Conservation (phyloP, 768 basidiomycete genomes). For the Zangia roseola region DNA sequence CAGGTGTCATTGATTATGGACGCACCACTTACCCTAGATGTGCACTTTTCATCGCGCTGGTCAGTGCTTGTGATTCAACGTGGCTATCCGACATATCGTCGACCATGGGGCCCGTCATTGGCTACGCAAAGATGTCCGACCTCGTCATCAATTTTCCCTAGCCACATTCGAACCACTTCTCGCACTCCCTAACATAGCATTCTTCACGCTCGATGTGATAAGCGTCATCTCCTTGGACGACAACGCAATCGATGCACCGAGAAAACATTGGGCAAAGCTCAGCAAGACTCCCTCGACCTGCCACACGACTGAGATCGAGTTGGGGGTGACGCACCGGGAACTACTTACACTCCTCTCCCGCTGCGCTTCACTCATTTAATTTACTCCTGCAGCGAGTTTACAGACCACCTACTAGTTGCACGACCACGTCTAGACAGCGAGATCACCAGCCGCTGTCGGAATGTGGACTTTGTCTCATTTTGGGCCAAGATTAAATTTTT, state of each 20-base stretch:
- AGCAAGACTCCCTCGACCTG: slow-evolving; percentile 14
- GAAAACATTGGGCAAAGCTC: slow-evolving; percentile 22
- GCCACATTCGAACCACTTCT: slow-evolving; percentile 22
- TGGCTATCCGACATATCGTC: slow-evolving; percentile 10
- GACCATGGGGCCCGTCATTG: background rate
- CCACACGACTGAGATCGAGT: slow-evolving; percentile 9
- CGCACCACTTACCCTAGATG: slow-evolving; percentile 13
- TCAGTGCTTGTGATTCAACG: slow-evolving; percentile 11
- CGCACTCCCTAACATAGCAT: slow-evolving; percentile 4
- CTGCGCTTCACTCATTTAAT: slow-evolving; percentile 5
- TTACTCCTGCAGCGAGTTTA: slow-evolving; percentile 24
- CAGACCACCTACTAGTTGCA: background rate
- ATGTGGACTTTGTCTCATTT: slow-evolving; percentile 23
- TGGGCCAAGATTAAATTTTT: slow-evolving; percentile 16
- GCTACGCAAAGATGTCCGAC: background rate
- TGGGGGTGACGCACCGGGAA: slow-evolving; percentile 20
- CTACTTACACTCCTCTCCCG: slow-evolving; percentile 19
- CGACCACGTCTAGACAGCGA: slow-evolving; percentile 7
- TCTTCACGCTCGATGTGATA: slow-evolving; percentile 17
- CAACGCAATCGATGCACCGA: slow-evolving; percentile 13
- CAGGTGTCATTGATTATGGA: slow-evolving; percentile 17
- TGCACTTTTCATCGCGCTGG: slow-evolving; percentile 21
- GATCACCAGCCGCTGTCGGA: slow-evolving; percentile 4
- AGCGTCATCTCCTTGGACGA: slow-evolving; percentile 22
- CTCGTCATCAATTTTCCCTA: slow-evolving; percentile 6